Evolutionary conservation across 1,284 basidiomycete genomes (phyloP), one percentile per base, ranked within the genome.

Genomic region (Cryptococcus deneoformans): DNA sequence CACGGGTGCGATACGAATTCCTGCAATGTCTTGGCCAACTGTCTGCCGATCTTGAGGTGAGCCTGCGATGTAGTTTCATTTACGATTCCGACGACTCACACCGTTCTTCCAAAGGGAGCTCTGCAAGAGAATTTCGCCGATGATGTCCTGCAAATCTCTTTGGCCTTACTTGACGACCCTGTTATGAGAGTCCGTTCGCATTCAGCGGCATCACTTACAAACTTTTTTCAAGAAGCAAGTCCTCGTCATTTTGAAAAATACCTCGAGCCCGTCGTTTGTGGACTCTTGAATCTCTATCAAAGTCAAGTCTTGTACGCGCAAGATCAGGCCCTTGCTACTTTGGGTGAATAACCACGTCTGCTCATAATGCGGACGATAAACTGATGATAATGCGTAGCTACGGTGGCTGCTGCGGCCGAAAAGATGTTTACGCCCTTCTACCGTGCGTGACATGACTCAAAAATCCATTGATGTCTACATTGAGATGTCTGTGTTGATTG

Each of bases 1-100:
- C 90, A 0, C 81, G 90, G 2, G 90, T 92, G 1, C 82, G 89
- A 35, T 88, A 86, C 70, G 89, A 88, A 1, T 89, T 91, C 44
- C 89, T 89, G 73, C 90, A 92, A 77, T 91, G 89, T 81, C 81
- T 92, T 52, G 88, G 90, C 0, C 88, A 91, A 67, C 78, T 93
- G 6, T 91, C 89, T 68, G 89, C 87, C 6, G 89, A 91, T 76
- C 80, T 90, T 50, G 87, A 90, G 78, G 87, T 88, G 70, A 53
- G 78, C 50, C 14, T 20, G 20, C 20, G 20, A 35, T 39, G 9
- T 35, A 11, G 34, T 20, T 20, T 20, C 20, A 20, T 20, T 20
- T 20, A 2, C 20, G 20, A 8, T 14, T 10, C 24, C 40, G 42
- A 12, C 5, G 47, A 50, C 20, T 14, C 38, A 8, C 9, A 14